Base-by-base conservation (phyloP, 2,329 filamentous ascomycete genomes). In the Epichloe festucae region DNA sequence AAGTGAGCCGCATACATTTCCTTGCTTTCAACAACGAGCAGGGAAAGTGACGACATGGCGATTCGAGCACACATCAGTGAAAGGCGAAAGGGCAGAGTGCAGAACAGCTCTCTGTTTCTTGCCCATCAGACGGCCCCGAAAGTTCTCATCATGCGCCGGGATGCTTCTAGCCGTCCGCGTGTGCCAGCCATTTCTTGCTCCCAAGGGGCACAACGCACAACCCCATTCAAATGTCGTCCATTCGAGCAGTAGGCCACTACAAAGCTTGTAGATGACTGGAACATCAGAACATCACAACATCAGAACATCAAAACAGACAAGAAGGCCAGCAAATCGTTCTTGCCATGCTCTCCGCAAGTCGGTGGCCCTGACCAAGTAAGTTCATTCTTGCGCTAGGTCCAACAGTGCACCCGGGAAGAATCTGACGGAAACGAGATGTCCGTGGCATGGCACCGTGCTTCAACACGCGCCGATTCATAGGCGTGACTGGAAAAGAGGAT, bases 91-190 rank as follows among this genome's bases (percentile, higher is more conserved):
- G 12, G 2, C 12, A 34, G 17, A 15, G 8, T 34, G 7, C 23
- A 14, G 4, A 43, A 8, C 8, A 19, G n/a, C 14, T n/a, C 39
- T 43, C n/a, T 23, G 39, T 15, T 43, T 43, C 2, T 12, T 17
- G 15, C 4, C 21, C 12, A 21, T 12, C 35, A 17, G 19, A 40
- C 21, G 31, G 38, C n/a, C 27, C n/a, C 11, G 15, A 35, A 40
- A 12, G 49, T 19, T 23, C 23, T 41, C 42, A 21, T 40, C 17
- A 46, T 46, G 43, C 49, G 40, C 27, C 49, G 49, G 49, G 14
- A 51, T 46, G 43, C 43, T 36, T 23, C 43, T 51, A 51, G 49
- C 49, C 49, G 49, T 51, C 49, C 49, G 49, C 36, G 49, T 44
- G 36, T 46, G 49, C 48, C 23, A 23, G 49, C 40, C 23, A 23